Evolutionary conservation across 2,329 filamentous ascomycete species (phyloP).

Genomic region (Colletotrichum shisoi): DNA sequence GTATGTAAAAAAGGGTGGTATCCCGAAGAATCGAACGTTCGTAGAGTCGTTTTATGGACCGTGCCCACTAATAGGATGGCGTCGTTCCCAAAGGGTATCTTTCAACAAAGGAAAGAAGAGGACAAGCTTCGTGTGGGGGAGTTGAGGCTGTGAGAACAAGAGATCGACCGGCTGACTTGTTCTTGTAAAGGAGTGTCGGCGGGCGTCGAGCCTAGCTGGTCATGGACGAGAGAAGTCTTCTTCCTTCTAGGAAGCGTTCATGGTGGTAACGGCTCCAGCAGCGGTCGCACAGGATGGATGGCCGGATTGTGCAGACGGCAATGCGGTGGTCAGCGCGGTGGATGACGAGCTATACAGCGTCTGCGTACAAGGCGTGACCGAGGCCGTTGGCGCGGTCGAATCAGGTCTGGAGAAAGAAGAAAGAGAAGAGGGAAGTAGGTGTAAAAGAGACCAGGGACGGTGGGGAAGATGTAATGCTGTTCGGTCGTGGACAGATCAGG

Average conservation of each 20-base stretch:
- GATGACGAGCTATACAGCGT: constrained; percentile 34
- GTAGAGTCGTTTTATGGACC: constrained; percentile 30
- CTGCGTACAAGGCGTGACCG: constrained; percentile 33
- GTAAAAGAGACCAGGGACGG: constrained; percentile 28
- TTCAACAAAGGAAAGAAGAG: constrained; percentile 22
- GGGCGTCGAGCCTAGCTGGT: constrained; percentile 36
- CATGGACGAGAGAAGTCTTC: constrained; percentile 22
- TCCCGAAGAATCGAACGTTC: constrained; percentile 31
- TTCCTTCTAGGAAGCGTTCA: constrained; percentile 39
- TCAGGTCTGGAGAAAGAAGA: constrained; percentile 15
- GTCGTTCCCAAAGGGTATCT: constrained; percentile 35
- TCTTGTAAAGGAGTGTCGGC: constrained; percentile 35
- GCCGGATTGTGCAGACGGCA: constrained; percentile 26
- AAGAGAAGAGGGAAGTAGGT: background rate
- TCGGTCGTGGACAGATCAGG: background rate
- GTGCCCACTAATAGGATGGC: constrained; percentile 20
- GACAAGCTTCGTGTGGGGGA: background rate
- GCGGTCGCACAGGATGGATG: constrained; percentile 28
- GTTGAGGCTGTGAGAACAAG: constrained; percentile 33
- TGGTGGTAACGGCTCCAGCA: constrained; percentile 34
- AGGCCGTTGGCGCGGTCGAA: constrained; percentile 35
- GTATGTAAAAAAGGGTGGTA: constrained; percentile 16
- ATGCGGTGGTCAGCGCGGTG: constrained; percentile 35
- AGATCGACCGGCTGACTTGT: constrained; percentile 7
- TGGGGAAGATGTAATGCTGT: constrained; percentile 27